phyloP scores from a whole-genome alignment of 139 green algal genomes.

The Haematococcus lacustris region DNA sequence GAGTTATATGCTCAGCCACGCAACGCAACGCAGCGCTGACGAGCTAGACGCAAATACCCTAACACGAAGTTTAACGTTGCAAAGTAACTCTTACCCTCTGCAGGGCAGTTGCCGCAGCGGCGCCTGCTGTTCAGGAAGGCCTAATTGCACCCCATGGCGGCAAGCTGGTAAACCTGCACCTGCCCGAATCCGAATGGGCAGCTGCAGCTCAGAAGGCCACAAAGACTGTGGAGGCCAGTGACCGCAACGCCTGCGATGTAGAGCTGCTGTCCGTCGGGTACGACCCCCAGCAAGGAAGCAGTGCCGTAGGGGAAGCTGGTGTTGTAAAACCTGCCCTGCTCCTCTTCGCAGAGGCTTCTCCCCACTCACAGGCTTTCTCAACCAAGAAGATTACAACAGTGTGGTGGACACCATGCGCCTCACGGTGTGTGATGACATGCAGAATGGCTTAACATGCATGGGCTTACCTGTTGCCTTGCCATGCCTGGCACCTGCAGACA shows the following conservation, averaged over 20 bases:
- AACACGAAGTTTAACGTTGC: too few species aligned
- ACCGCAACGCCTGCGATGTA: constrained; percentile 87
- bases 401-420: constrained; percentile 75
- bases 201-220: constrained; percentile 37
- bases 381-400: constrained; percentile 74
- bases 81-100: not conserved
- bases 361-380: constrained; percentile 82
- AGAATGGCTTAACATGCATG: too few species aligned
- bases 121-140: constrained; percentile 16
- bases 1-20: too few species aligned
- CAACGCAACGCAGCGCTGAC: too few species aligned
- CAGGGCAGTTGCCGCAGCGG: constrained; percentile 7
- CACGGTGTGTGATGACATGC: constrained; percentile 42
- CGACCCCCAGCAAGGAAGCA: too few species aligned
- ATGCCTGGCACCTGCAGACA: too few species aligned
- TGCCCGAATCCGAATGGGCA: constrained; percentile 30
- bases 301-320: too few species aligned
- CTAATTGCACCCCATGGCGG: constrained; percentile 71
- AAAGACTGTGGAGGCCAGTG: constrained; percentile 68
- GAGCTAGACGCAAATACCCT: too few species aligned
- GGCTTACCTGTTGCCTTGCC: too few species aligned
- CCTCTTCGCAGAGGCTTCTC: constrained; percentile 66
- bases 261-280: constrained; percentile 83
- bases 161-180: constrained; percentile 78
- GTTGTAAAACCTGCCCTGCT: too few species aligned